Percentiles rank a stretch among this genome's conserved stretches.
Evolutionary conservation across 139 green algal genomes (phyloP).

Genomic region (Chlorella sorokiniana): DNA sequence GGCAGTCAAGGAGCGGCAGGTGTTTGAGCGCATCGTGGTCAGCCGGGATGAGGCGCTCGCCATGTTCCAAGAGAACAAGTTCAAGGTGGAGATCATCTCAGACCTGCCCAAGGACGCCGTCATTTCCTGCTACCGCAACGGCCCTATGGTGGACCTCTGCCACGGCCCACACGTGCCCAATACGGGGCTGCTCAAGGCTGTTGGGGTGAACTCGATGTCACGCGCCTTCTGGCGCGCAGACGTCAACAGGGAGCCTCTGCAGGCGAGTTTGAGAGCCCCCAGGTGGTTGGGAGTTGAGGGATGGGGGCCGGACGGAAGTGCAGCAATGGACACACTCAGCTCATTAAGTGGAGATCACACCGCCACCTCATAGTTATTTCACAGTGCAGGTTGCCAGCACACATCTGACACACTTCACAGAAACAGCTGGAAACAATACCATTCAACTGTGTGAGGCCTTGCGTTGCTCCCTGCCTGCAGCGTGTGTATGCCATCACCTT

Average conservation of each 20-base stretch:
- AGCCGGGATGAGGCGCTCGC: constrained; percentile 87
- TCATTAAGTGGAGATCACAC: too few species aligned
- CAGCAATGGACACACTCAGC: too few species aligned
- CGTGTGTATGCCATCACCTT: constrained; percentile 98
- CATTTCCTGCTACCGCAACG: constrained; percentile 88
- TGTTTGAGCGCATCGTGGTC: constrained; percentile 92
- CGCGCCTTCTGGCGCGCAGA: constrained; percentile 91
- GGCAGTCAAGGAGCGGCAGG: constrained; percentile 87
- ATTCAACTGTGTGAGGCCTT: neutral
- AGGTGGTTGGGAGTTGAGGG: too few species aligned
- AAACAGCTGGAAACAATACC: too few species aligned
- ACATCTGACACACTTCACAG: too few species aligned
- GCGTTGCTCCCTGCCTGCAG: constrained; percentile 50
- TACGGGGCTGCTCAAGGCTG: constrained; percentile 86
- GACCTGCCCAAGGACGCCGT: constrained; percentile 80
- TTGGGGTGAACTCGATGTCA: constrained; percentile 73
- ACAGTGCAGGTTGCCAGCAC: too few species aligned
- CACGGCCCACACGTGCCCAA: constrained; percentile 92
- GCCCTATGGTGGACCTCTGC: constrained; percentile 98
- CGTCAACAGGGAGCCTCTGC: constrained; percentile 75
- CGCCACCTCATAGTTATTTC: too few species aligned
- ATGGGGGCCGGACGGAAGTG: too few species aligned
- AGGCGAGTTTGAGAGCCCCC: constrained; percentile 19
- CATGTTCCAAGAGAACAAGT: constrained; percentile 99
- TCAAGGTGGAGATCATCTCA: constrained; percentile 98